Conservation (phyloP, 176 grass and related monocot species). For the Ampelocalamus luodianensis region DNA sequence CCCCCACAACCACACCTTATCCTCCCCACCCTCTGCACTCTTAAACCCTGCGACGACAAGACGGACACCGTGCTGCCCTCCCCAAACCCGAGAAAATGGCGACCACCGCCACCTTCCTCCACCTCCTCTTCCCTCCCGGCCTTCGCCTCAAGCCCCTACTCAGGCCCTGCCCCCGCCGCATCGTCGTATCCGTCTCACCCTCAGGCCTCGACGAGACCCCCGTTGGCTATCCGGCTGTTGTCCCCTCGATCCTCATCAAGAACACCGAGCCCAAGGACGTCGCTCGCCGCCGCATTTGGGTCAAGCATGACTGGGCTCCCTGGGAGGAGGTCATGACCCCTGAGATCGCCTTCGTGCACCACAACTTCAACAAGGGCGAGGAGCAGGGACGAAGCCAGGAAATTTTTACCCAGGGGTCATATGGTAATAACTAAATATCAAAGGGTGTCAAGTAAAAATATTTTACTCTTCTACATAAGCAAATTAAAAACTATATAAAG, state of each 20-base stretch:
- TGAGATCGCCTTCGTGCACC: constrained; percentile 81
- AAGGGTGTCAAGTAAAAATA: too few relatives aligned
- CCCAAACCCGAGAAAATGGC: constrained; percentile 50
- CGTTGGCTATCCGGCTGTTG: constrained; percentile 56
- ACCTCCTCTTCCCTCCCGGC: constrained; percentile 24
- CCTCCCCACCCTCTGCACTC: neutral
- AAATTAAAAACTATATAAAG: too few relatives aligned
- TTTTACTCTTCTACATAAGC: too few relatives aligned
- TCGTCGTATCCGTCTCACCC: constrained; percentile 59
- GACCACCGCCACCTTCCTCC: constrained; percentile 53
- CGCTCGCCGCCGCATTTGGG: constrained; percentile 69
- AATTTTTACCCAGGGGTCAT: too few relatives aligned
- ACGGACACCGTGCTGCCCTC: constrained; percentile 26
- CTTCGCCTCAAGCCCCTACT: constrained; percentile 45
- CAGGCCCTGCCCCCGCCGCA: constrained; percentile 22
- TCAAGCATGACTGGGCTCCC: constrained; percentile 80
- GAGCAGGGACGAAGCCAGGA: too few relatives aligned
- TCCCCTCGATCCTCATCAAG: constrained; percentile 48
- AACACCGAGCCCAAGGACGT: constrained; percentile 72
- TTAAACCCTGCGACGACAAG: constrained; percentile 42
- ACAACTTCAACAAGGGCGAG: constrained; percentile 80
- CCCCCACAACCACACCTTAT: constrained; percentile 26
- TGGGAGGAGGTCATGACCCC: constrained; percentile 90
- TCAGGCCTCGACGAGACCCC: constrained; percentile 61
- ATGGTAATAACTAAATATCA: too few relatives aligned